Percentiles rank a stretch among this genome's conserved stretches.
phyloP scores from a whole-genome alignment of 2,329 filamentous ascomycete genomes.

The Diplodia mutila region DNA sequence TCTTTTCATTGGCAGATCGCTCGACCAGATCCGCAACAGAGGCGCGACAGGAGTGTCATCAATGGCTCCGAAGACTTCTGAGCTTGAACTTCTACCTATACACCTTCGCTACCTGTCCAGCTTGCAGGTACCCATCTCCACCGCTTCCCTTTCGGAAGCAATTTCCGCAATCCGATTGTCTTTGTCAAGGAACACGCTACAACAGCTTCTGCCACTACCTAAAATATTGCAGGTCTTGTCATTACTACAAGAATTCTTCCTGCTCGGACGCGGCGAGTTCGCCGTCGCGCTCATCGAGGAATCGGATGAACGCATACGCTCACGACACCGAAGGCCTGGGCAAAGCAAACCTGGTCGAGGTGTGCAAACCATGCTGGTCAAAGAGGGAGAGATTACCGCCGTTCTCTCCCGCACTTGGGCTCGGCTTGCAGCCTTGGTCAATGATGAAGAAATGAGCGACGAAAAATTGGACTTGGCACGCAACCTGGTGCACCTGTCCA shows the following conservation, averaged over 20 bases:
- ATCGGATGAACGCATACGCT: constrained; percentile 78
- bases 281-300: constrained; percentile 83
- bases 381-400: constrained; percentile 82
- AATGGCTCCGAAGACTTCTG: constrained; percentile 40
- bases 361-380: constrained; percentile 64
- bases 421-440: constrained; percentile 73
- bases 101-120: constrained; percentile 71
- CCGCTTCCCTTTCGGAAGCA: constrained; percentile 69
- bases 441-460: constrained; percentile 73
- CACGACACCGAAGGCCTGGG: constrained; percentile 63
- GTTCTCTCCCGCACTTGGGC: constrained; percentile 79
- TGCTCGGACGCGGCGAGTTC: constrained; percentile 88
- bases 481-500: constrained; percentile 70
- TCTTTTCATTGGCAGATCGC: constrained; percentile 84
- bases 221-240: constrained; percentile 77
- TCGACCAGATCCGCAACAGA: constrained; percentile 73
- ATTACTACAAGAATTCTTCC: constrained; percentile 81
- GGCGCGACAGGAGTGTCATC: constrained; percentile 22
- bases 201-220: constrained; percentile 76
- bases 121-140: constrained; percentile 74
- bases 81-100: constrained; percentile 65
- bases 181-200: constrained; percentile 80
- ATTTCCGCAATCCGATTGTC: constrained; percentile 78
- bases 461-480: constrained; percentile 83
- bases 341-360: constrained; percentile 49